Conservation (phyloP, 2,329 filamentous ascomycete genomes). For the Hypoxylon sp. region DNA sequence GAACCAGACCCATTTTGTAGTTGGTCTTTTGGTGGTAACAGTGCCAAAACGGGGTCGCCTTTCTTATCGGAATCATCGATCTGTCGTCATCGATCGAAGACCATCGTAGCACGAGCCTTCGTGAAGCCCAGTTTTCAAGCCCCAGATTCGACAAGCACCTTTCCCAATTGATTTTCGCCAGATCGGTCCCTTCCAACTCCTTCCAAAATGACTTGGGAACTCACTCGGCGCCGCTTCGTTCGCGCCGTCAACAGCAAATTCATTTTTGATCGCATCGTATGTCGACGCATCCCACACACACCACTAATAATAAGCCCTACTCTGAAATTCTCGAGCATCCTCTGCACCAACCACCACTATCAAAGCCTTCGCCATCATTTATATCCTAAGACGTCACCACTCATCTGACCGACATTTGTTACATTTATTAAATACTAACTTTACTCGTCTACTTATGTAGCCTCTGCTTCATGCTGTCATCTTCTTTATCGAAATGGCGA, state of each 20-base stretch:
- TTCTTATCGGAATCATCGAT: conserved; percentile 42
- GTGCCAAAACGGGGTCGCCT: conserved; percentile 28
- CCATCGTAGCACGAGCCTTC: conserved; percentile 22
- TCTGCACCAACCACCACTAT: conserved; percentile 18
- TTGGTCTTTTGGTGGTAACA: conserved; percentile 23
- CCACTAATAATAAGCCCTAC: conserved; percentile 9
- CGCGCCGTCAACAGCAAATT: conserved; percentile 78
- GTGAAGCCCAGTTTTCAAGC: conserved; percentile 38
- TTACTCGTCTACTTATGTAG: conserved; percentile 62
- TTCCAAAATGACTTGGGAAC: conserved; percentile 68
- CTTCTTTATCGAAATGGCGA: conserved; percentile 88
- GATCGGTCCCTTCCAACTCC: conserved; percentile 18
- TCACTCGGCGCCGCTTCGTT: conserved; percentile 70
- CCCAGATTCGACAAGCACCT: conserved; percentile 28
- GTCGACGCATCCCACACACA: conserved; percentile 54
- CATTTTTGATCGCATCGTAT: conserved; percentile 79
- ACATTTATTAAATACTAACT: conserved; percentile 36
- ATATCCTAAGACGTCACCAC: conserved; percentile 26
- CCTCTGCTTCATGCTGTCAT: conserved; percentile 88
- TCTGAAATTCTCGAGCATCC: conserved; percentile 26
- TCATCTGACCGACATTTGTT: not conserved
- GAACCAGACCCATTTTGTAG: conserved; percentile 16
- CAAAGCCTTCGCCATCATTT: conserved; percentile 9
- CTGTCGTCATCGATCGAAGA: conserved; percentile 46
- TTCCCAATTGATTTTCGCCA: conserved; percentile 25